Base-by-base conservation (phyloP, 192 early-diverging fungal genomes). In the Gigaspora rosea region DNA sequence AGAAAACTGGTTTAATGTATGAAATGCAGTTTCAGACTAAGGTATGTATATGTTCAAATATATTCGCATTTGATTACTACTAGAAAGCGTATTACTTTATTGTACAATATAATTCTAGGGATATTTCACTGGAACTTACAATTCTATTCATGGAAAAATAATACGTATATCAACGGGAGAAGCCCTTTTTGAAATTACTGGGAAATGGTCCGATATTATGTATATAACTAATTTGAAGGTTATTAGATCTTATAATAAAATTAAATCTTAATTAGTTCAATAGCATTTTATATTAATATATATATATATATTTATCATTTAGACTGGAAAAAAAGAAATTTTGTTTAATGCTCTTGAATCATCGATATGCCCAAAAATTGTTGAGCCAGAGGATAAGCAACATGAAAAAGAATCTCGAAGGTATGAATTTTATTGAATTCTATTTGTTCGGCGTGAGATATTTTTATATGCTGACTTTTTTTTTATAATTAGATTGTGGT, bases 11-110 rank as follows among this genome's bases (percentile, higher is more conserved):
- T 75, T 86, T 96, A 75, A 78, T 90, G 51, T 94, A 92, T 67
- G 90, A 93, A 73, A 84, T 98, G 49, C 95, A 97, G 61, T 98
- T 97, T 79, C 93, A 94, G 81, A 91, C 91, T 50, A 97, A 96
- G 88, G 95, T 93, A 85, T 62, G 54, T 61, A 32, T 0, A 1
- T 27, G 27, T 27, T 27, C 27, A 27, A n/a, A 27, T 27, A 27
- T 27, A 27, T 27, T 27, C 27, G 1, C 27, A 27, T 27, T 27
- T 27, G 1, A 27, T 27, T 27, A 27, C 27, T 27, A 27, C 27
- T 27, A 27, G 27, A 27, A 27, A 27, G 27, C 27, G 1, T 27
- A 27, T 27, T 0, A 27, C 1, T 27, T 27, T 27, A 27, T 27
- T 27, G 27, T 27, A 27, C 27, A 27, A 27, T 41, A 41, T 41